phyloP scores from a whole-genome alignment of 495 filamentous ascomycete species.

The Penicillium steckii region DNA sequence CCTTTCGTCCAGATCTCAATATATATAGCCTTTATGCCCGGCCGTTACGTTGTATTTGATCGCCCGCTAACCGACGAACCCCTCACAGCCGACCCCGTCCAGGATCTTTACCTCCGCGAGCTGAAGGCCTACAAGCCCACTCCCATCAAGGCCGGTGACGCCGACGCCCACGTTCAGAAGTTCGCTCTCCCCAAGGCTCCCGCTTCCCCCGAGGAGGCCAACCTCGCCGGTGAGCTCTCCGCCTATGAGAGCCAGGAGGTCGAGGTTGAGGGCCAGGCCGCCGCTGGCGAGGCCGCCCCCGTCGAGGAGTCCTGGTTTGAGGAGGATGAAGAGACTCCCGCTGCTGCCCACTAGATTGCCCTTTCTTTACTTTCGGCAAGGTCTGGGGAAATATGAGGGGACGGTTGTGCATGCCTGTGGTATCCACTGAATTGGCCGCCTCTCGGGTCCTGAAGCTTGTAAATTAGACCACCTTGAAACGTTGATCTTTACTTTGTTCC shows the following conservation, averaged over 20 bases:
- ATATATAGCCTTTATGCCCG: neutral
- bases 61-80: constrained; percentile 15
- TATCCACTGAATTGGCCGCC: constrained; percentile 25
- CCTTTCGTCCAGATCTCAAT: neutral
- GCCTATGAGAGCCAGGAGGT: constrained; percentile 90
- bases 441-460: constrained; percentile 41
- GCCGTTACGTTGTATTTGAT: neutral
- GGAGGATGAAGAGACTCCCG: constrained; percentile 56
- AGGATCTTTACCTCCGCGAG: constrained; percentile 94
- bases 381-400: constrained; percentile 33
- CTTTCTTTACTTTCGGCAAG: constrained; percentile 30
- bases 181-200: constrained; percentile 78
- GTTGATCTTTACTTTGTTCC: constrained; percentile 30
- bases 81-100: constrained; percentile 81
- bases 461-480: constrained; percentile 48
- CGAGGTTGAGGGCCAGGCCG: constrained; percentile 85
- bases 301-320: constrained; percentile 73
- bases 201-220: constrained; percentile 84
- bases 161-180: constrained; percentile 87
- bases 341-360: constrained; percentile 40
- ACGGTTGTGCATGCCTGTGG: constrained; percentile 23
- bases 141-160: constrained; percentile 77
- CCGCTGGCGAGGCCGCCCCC: constrained; percentile 52
- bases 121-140: constrained; percentile 89
- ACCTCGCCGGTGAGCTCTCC: constrained; percentile 85